Base-by-base conservation (phyloP, 768 basidiomycete species). In the Porpolomopsis calyptriformis region DNA sequence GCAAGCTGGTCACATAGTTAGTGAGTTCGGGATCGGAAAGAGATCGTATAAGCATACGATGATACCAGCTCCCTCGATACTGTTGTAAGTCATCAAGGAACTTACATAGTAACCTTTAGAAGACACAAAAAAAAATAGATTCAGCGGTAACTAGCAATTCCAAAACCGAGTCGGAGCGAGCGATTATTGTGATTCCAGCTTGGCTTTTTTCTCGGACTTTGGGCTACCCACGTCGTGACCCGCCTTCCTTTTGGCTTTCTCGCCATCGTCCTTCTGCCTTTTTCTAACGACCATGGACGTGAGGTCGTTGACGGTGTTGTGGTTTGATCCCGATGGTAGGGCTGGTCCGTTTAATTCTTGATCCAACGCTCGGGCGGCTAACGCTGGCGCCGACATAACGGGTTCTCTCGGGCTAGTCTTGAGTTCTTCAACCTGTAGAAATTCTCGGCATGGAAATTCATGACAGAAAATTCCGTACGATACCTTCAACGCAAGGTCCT, bases 221-320 rank as follows among this genome's bases (percentile, higher is more conserved):
- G 73, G 60, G 26, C 64, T 63, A 18, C 66, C 72, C 4, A 63
- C 70, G 4, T 73, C 76, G 14, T 70, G 74, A 3, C 83, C 83
- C 3, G 81, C 84, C 62, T 87, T 88, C 42, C 86, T 77, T 61
- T 88, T 90, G 9, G 56, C 55, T 2, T 65, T 61, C 11, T 60
- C 60, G 18, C 66, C 57, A 7, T 63, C 64, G n/a, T 60, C 48
- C 1, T 73, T 74, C 59, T 82, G 84, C 62, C 89, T 90, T 72
- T 92, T 97, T 69, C 89, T 91, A 60, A 78, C 81, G 40, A 94
- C 87, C 56, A 87, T 82, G 4, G 76, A 75, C 1, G 87, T 92
- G 36, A 94, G 65, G 55, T 94, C 88, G 53, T 90, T 87, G 35
- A 94, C 80, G 12, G 69, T 64, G 3, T 66, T 63, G 29, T 64